These are phyloP conservation scores for Leavenworthia alabamica DNA, from an alignment of 345 rosid genomes.

Conservation along the genomic window DNA sequence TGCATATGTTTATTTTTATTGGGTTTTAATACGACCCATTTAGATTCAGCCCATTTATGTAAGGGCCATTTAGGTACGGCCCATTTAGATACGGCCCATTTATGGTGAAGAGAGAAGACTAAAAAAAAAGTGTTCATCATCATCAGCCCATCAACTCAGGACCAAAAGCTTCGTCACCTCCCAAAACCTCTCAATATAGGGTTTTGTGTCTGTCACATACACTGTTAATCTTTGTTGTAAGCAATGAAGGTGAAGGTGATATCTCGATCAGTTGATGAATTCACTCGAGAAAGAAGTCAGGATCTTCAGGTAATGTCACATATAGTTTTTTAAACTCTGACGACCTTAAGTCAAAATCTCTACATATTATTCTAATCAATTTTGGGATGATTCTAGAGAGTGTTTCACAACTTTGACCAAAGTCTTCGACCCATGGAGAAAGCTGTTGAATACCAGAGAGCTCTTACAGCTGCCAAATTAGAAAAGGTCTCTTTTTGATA, in stretches of 20 bases:
- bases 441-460: slow-evolving; percentile 80
- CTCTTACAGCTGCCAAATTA: slow-evolving; percentile 86
- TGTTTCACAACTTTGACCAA: slow-evolving; percentile 82
- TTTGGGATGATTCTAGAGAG: slow-evolving; percentile 44
- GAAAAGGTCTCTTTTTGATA: too few relatives aligned
- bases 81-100: background rate
- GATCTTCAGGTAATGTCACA: slow-evolving; percentile 86
- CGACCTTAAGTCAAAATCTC: background rate
- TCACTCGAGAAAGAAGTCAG: slow-evolving; percentile 93
- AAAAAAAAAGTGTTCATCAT: too few relatives aligned
- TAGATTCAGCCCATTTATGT: too few relatives aligned
- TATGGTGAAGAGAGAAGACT: too few relatives aligned
- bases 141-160: background rate
- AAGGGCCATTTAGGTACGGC: too few relatives aligned
- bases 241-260: slow-evolving; percentile 75
- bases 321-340: too few relatives aligned
- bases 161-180: background rate
- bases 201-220: slow-evolving; percentile 7
- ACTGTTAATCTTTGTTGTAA: background rate
- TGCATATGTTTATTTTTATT: background rate
- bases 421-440: slow-evolving; percentile 74
- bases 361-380: background rate
- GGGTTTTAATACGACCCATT: too few relatives aligned
- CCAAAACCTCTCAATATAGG: slow-evolving; percentile 24
- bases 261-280: slow-evolving; percentile 80